Evolutionary conservation across 148 eudicot species (phyloP), one percentile per base, ranked within the genome.

Genomic region (Bassia scoparia): DNA sequence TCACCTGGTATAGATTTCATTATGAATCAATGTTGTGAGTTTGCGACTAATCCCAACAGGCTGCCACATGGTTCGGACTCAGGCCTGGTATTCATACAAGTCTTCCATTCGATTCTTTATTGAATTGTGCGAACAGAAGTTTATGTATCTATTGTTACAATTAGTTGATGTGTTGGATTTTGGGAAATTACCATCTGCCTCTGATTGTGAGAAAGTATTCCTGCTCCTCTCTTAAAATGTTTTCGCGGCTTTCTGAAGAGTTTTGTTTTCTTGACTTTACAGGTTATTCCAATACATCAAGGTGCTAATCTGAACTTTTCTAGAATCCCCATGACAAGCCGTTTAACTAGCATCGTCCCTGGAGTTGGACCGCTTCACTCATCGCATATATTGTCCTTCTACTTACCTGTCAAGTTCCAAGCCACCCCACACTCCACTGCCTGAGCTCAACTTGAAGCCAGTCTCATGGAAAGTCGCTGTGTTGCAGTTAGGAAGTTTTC

Each of bases 251-350:
- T 77, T n/a, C 54, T 72, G 50, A 15, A 7, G 1, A 8, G 46
- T 66, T n/a, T 41, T 1, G 34, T 41, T n/a, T 30, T 20, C 1
- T 38, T 26, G 63, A 48, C 21, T 43, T 31, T 9, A 44, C 88
- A 93, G 98, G 87, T 76, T 90, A 54, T 93, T 93, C 81, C 93
- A 93, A 70, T 93, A n/a, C 78, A 90, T 84, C 77, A 93, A 87
- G 98, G 98, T 33, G 98, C 98, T 72, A 93, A 93, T 68, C 71
- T 93, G 76, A 93, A 93, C 88, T 77, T 1, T 56, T 88, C 98
- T 13, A 70, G 93, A 38, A 76, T 93, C 71, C 79, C 83, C 14
- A 87, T 90, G 93, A 93, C 93, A 78, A 75, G 26, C 96, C 96
- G 87, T 93, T 52, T 93, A 38, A 93, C 98, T n/a, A 90, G 91